Evolutionary conservation across 2,329 filamentous ascomycete species (phyloP), one percentile per base, ranked within the genome.

Genomic region (Alternaria rosae): DNA sequence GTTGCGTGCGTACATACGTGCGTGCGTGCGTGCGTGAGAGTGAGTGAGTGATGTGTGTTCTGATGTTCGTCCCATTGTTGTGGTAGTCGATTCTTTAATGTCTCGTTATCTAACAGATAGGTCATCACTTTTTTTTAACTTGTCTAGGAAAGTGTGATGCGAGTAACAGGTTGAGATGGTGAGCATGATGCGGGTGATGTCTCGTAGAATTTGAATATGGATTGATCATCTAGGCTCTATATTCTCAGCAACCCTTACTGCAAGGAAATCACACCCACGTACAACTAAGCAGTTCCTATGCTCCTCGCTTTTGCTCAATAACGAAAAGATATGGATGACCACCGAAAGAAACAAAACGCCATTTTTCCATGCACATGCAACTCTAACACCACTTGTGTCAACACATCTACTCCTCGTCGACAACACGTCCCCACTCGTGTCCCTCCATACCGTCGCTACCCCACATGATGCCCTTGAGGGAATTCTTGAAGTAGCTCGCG

Each of bases 391-490:
- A 3, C 47, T 25, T 51, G 20, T 35, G 30, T n/a, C 13, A 25
- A 25, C 20, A 38, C 13, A 12, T 38, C 30, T 44, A 71, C 62
- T 75, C 67, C 69, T 83, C 80, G 30, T 82, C 75, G 44, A 85
- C 73, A 15, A 84, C 73, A 62, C 79, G 65, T 15, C 82, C 83
- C 83, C 83, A 85, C 68, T 82, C 79, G 70, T 85, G 81, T 43
- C 70, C 59, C 69, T 81, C 78, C 63, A 78, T 78, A 23, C 74
- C 68, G 60, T 80, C 78, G 41, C 77, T 77, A 8, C 82, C 82
- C 72, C 82, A 85, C 82, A 84, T 85, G 68, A 85, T 84, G 43
- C 80, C 78, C 61, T 75, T 78, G 70, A 85, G 68, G 81, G 82
- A 84, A n/a, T 64, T 70, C 74, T 82, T 83, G 61, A 85, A 72